phyloP scores from a whole-genome alignment of 441 rosid genomes.

The Lagerstroemia fauriei region DNA sequence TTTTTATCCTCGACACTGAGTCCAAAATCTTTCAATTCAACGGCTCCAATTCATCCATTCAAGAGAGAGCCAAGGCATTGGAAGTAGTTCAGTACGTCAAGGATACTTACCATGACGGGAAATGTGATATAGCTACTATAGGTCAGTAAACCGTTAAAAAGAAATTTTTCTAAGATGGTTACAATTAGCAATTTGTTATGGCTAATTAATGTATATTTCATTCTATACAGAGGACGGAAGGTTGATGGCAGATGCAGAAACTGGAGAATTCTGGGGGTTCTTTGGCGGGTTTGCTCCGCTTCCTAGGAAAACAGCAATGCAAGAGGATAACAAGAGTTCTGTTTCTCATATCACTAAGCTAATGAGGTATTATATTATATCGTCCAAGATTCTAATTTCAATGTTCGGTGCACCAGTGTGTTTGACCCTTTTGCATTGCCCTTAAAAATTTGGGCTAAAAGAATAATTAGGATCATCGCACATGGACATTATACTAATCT shows the following conservation, averaged over 20 bases:
- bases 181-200: constrained; percentile 10
- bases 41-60: constrained; percentile 92
- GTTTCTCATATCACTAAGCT: constrained; percentile 57
- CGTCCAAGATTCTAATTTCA: constrained; percentile 6
- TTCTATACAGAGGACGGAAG: constrained; percentile 76
- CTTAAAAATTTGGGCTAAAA: not conserved
- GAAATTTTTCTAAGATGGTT: constrained; percentile 24
- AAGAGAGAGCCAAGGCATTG: constrained; percentile 96
- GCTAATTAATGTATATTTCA: constrained; percentile 24
- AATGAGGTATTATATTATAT: constrained; percentile 49
- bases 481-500: not conserved
- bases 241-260: constrained; percentile 98
- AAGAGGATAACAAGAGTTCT: constrained; percentile 44
- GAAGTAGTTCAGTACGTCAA: constrained; percentile 92
- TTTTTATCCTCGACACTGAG: constrained; percentile 77
- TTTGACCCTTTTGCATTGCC: not conserved
- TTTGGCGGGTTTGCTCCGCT: constrained; percentile 99
- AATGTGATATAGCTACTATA: constrained; percentile 81
- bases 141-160: constrained; percentile 53
- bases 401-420: not conserved
- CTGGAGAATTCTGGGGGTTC: constrained; percentile 95
- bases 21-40: constrained; percentile 72
- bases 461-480: not conserved
- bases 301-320: constrained; percentile 60
- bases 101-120: constrained; percentile 89